Conservation (phyloP, 2,329 filamentous ascomycete species). For the Stagonosporopsis vannaccii region DNA sequence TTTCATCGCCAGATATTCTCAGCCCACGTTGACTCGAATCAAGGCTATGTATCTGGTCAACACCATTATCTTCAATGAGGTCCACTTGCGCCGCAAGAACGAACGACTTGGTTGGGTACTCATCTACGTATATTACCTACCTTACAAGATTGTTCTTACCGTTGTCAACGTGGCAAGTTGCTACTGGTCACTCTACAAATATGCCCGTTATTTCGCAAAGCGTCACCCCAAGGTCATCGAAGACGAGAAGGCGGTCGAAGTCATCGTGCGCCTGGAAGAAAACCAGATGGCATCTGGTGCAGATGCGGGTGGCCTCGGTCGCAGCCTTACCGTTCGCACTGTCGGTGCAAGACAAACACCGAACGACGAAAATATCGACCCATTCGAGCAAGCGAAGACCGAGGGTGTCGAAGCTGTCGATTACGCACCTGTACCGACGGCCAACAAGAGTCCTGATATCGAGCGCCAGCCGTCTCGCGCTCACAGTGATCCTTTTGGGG, state of each 20-base stretch:
- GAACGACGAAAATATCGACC: constrained; percentile 7
- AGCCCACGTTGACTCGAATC: background rate
- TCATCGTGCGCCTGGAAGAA: constrained; percentile 37
- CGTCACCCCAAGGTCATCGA: constrained; percentile 59
- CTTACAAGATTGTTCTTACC: constrained; percentile 56
- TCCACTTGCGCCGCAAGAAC: constrained; percentile 56
- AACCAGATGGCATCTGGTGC: constrained; percentile 9
- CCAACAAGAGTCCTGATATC: background rate
- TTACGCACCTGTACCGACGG: constrained; percentile 3
- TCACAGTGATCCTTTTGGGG: constrained; percentile 11
- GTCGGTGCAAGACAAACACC: constrained; percentile 5
- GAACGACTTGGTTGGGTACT: constrained; percentile 53
- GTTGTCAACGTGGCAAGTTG: constrained; percentile 53
- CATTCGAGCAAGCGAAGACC: constrained; percentile 1
- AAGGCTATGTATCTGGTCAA: constrained; percentile 53
- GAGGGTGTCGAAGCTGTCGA: constrained; percentile 10
- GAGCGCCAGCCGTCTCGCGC: background rate
- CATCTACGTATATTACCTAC: constrained; percentile 53
- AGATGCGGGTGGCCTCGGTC: constrained; percentile 23
- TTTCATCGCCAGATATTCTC: background rate
- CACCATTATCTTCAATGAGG: constrained; percentile 57
- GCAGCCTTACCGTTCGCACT: constrained; percentile 33
- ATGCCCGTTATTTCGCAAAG: constrained; percentile 56
- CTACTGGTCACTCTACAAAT: constrained; percentile 52
- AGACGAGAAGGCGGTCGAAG: constrained; percentile 52